Base-by-base conservation (phyloP, 805 yeast genomes). In the Saccharomycopsis capsularis region DNA sequence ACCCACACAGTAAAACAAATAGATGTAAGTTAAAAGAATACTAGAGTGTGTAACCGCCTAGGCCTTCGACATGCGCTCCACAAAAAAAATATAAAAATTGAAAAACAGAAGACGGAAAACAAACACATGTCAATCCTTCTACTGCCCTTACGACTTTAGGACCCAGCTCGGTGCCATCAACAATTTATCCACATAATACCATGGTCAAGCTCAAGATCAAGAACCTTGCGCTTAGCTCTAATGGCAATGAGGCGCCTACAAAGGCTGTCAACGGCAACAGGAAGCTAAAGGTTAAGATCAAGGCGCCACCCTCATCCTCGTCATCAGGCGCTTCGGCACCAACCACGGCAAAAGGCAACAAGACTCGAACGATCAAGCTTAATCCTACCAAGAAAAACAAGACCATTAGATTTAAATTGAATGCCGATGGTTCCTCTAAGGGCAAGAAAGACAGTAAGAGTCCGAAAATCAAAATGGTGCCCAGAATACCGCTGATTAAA, bases 391-490 rank as follows among this genome's bases (percentile, higher is more conserved):
- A 37, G 30, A 39, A 38, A 16, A 47, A 42, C 21, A 36, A 37
- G 32, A 37, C 43, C 7, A 50, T 50, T 24, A 27, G 45, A 29
- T 41, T 50, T 22, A 50, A 50, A 24, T 27, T 50, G 7, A 46
- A 46, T 36, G 23, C 35, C n/a, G 27, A 27, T 18, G 24, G 18
- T 16, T 18, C 19, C 19, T n/a, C 11, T 3, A 37, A 18, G 22
- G 22, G 36, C 34, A 42, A 23, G 15, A 36, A 40, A 19, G 40
- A 18, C 5, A 22, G 24, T 36, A 21, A n/a, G 11, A 23, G 35
- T 21, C 74, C 80, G 6, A 62, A 77, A 34, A 70, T 81, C 52
- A 63, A 79, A 47, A 72, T 79, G 49, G 76, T 76, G 54, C 79
- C 82, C 1, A 71, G 73, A 3, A 4, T 46, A 11, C 51, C 51